A percentile compares a stretch with the other conserved stretches of the same genome.
phyloP scores from a whole-genome alignment of 2,329 filamentous ascomycete species.

The Trichoderma sp. region DNA sequence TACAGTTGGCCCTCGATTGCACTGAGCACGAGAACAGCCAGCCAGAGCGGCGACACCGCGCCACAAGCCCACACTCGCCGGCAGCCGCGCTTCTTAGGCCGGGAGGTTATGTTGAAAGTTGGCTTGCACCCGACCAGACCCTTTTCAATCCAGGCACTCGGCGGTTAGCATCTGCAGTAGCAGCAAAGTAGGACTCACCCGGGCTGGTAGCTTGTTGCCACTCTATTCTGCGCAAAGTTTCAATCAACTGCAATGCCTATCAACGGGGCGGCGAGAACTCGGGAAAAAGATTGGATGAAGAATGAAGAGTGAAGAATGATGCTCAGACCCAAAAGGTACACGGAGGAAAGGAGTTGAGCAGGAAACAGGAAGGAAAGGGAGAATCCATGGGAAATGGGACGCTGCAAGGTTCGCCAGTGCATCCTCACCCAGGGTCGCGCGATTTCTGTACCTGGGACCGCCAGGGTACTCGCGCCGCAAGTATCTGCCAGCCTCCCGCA shows the following conservation, averaged over 20 bases:
- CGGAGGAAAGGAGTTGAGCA: slow-evolving; percentile 7
- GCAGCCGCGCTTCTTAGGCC: background rate
- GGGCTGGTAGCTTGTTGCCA: background rate
- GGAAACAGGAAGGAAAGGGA: slow-evolving; percentile 8
- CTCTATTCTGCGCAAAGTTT: no score
- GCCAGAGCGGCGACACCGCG: slow-evolving; percentile 13
- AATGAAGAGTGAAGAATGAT: background rate
- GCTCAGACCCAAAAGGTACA: background rate
- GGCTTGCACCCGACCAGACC: background rate
- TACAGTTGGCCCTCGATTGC: background rate
- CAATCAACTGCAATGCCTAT: no score
- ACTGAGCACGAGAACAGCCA: background rate
- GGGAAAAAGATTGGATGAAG: background rate
- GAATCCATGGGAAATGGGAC: slow-evolving; percentile 10
- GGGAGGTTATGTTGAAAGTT: background rate
- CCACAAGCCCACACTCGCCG: slow-evolving; percentile 7
- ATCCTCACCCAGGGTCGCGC: background rate
- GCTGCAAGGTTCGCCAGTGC: slow-evolving; percentile 7
- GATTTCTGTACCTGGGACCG: background rate
- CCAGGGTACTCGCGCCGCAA: background rate
- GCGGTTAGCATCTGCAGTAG: slow-evolving; percentile 7
- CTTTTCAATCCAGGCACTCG: background rate
- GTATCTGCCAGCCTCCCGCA: background rate
- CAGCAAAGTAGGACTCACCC: slow-evolving; percentile 4
- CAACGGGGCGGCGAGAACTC: background rate